A percentile compares a stretch with the other conserved stretches of the same genome.
phyloP scores from a whole-genome alignment of 2,329 filamentous ascomycete species.

The Microcyclospora tardicrescens region DNA sequence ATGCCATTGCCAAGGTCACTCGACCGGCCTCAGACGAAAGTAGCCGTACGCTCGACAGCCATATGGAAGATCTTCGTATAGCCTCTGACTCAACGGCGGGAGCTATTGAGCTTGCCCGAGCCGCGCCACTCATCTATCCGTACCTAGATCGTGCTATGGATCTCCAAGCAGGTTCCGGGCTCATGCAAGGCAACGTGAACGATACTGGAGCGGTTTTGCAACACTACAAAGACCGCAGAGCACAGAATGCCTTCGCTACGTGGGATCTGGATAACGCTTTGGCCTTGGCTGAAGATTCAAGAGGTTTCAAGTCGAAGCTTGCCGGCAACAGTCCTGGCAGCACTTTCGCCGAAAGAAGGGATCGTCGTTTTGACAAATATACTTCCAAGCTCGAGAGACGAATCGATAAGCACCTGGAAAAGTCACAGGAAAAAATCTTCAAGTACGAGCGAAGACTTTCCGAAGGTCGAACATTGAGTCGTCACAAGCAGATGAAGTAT shows the following conservation, averaged over 20 bases:
- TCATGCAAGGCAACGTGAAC: conserved; percentile 17
- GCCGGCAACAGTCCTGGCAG: conserved; percentile 37
- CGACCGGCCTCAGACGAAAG: conserved; percentile 1
- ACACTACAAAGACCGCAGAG: conserved; percentile 38
- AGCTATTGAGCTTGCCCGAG: conserved; percentile 30
- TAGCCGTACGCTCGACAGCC: conserved; percentile 9
- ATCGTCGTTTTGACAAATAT: not conserved
- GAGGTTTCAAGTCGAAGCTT: conserved; percentile 35
- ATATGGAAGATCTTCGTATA: conserved; percentile 24
- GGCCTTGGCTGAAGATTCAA: conserved; percentile 18
- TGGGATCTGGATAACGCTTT: conserved; percentile 32
- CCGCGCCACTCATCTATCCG: conserved; percentile 39
- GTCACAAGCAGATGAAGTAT: conserved; percentile 2
- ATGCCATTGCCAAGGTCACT: conserved; percentile 18
- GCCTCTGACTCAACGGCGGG: conserved; percentile 29
- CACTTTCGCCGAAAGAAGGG: conserved; percentile 19
- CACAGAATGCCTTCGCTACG: conserved; percentile 33
- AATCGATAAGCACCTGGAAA: conserved; percentile 6
- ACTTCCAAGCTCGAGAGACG: conserved; percentile 4
- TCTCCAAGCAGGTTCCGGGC: conserved; percentile 11
- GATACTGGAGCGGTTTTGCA: conserved; percentile 28
- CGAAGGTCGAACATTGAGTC: conserved; percentile 1
- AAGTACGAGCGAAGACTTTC: conserved; percentile 4
- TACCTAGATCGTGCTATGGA: conserved; percentile 23
- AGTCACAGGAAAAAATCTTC: conserved; percentile 2